Evolutionary conservation across 441 rosid species (phyloP).

Genomic region (Brassica balearica): DNA sequence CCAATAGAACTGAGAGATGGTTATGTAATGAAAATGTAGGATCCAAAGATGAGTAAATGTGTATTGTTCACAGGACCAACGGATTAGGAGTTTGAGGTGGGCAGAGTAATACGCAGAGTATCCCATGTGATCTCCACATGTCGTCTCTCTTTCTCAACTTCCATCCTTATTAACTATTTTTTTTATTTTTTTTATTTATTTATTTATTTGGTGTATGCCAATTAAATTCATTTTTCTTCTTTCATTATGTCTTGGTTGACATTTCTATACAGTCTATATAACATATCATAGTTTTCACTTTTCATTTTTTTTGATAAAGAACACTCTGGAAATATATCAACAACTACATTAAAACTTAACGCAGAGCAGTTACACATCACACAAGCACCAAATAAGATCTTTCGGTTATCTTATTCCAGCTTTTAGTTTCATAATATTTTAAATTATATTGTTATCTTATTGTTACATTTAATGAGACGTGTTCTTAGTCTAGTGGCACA

Average conservation of each 20-base stretch:
- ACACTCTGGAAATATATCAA: no score
- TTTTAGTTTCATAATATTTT: no score
- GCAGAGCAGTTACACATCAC: no score
- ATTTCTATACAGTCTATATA: not conserved
- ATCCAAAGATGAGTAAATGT: constrained; percentile 32
- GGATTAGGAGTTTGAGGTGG: constrained; percentile 46
- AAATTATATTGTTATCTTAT: no score
- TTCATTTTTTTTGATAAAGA: no score
- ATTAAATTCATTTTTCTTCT: constrained; percentile 1
- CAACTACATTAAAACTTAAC: no score
- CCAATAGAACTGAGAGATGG: not conserved
- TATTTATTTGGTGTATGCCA: not conserved
- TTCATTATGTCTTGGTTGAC: constrained; percentile 25
- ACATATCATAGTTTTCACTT: not conserved
- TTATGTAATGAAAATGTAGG: constrained; percentile 21
- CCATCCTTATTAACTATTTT: constrained; percentile 10
- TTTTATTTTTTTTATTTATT: not conserved
- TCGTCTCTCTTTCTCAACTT: constrained; percentile 30
- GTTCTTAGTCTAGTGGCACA: no score
- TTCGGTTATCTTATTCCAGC: no score
- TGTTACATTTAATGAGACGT: no score
- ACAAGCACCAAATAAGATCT: no score
- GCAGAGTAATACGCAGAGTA: constrained; percentile 42
- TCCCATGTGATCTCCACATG: constrained; percentile 48
- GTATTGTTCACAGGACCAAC: constrained; percentile 19